Base-by-base conservation (phyloP, 2,329 filamentous ascomycete genomes). In the Didymella segeticola region DNA sequence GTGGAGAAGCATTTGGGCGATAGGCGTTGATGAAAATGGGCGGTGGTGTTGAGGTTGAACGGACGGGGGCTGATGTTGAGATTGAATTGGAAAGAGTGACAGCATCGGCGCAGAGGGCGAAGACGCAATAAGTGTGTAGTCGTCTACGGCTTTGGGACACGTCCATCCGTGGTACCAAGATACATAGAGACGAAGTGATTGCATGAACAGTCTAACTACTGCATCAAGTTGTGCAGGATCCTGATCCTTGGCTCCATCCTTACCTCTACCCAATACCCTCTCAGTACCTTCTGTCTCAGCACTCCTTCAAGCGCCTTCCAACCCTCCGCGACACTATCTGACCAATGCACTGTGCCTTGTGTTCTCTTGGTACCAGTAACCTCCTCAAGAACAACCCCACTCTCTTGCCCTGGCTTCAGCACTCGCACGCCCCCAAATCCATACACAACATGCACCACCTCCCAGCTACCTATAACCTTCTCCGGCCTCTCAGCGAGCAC, bases 251-350 rank as follows among this genome's bases (percentile, higher is more conserved):
- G 80, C 65, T 79, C 77, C 78, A 85, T 80, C 57, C 70, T 76
- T 37, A 84, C 65, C 49, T 82, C 79, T 22, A 79, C 76, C 84
- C 84, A 86, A 73, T 80, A 83, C 0, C 83, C 83, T 12, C 74
- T 63, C 8, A 78, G 74, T 10, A 79, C 27, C 15, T 75, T 56
- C 20, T 66, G 47, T 27, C 69, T 62, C 10, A 80, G 14, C 22
- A 76, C 41, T 6, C 67, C 61, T 47, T 76, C 71, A 57, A 79
- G 36, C 41, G 1, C 38, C 27, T 55, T 61, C 69, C 69, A 73
- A 15, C 19, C n/a, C n/a, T 34, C 46, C 29, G 63, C 66, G 43
- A 68, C 46, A 17, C 43, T 62, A 19, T 39, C 38, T 5, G 56
- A 58, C 63, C 64, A 65, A 9, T 60, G 43, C 1, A 43, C 53